Base-by-base conservation (phyloP, 2,329 filamentous ascomycete genomes). In the Tolypocladium tropicale region DNA sequence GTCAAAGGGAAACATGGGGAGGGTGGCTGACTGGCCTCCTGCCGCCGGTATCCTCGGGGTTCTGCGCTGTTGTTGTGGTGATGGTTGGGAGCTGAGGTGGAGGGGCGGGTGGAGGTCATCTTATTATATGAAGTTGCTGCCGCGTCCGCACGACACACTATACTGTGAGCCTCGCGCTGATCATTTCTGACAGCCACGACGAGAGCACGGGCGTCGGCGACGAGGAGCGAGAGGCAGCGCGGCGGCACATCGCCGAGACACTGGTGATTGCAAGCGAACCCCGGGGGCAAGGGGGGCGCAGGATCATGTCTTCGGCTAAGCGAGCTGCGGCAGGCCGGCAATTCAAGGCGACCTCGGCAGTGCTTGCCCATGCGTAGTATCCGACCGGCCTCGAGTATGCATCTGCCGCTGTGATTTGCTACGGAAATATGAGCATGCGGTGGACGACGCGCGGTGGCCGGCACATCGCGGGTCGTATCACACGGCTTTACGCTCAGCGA, bases 1-100 rank as follows among this genome's bases (percentile, higher is more conserved):
- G 62, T 84, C 79, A 67, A 85, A 82, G 59, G 78, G 68, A 65
- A 85, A 82, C 73, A 82, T 81, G 58, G 55, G 61, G 60, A 28
- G 23, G 23, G 33, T 43, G 14, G 21, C 25, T 33, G 34, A 36
- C 18, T 28, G 21, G 25, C 30, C 32, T 16, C 34, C 23, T 30
- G 43, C 53, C 18, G 21, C 21, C 23, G n/a, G 30, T 32, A 6
- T 0, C 12, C 21, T n/a, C 4, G 21, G 2, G 21, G 2, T 32
- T 39, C 23, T n/a, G 43, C 4, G 23, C 6, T 9, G 43, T 30
- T 48, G 43, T 16, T 32, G 46, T 49, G 46, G 28, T 16, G 2
- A n/a, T 28, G 46, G 46, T 18, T 2, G 43, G 28, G 16, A 10
- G 25, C 25, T 11, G 46, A 32, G 32, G 46, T 49, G 46, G 46